Evolutionary conservation across 257 asterid genomes (phyloP).

Genomic region (Ophiorrhiza pumila): DNA sequence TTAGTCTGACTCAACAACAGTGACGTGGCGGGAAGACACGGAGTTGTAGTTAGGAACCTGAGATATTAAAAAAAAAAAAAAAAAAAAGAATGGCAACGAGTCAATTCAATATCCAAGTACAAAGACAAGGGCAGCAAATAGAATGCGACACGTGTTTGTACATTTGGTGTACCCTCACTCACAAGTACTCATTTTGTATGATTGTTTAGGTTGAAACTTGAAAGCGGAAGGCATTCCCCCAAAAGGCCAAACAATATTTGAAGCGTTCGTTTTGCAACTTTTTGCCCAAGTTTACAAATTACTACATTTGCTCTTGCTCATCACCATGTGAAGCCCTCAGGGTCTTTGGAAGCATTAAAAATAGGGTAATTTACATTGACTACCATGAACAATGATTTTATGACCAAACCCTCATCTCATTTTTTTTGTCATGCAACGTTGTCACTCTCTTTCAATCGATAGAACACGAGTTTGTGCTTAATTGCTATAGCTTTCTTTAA

Average conservation of each 20-base stretch:
- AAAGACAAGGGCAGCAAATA: neutral
- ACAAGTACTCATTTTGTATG: neutral
- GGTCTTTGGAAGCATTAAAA: no score
- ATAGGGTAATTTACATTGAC: neutral
- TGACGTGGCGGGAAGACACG: no score
- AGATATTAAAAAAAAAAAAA: no score
- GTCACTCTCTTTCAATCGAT: no score
- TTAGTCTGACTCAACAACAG: no score
- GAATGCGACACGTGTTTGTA: slow-evolving; percentile 7
- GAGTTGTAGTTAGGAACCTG: no score
- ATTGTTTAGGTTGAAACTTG: slow-evolving; percentile 14
- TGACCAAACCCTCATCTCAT: neutral
- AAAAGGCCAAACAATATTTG: slow-evolving; percentile 9
- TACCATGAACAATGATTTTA: neutral
- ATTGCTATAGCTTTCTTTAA: no score
- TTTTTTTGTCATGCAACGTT: neutral
- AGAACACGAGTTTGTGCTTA: no score
- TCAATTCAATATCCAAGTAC: slow-evolving; percentile 6
- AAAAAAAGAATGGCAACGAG: slow-evolving; percentile 5
- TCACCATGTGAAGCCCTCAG: neutral
- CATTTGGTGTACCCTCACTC: neutral
- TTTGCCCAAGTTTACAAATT: neutral
- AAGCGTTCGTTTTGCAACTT: neutral
- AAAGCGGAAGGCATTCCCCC: slow-evolving; percentile 7
- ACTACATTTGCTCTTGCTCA: neutral